These are phyloP conservation scores for Flaveria brownii DNA, from an alignment of 129 eudicot species.

Conservation along the genomic window DNA sequence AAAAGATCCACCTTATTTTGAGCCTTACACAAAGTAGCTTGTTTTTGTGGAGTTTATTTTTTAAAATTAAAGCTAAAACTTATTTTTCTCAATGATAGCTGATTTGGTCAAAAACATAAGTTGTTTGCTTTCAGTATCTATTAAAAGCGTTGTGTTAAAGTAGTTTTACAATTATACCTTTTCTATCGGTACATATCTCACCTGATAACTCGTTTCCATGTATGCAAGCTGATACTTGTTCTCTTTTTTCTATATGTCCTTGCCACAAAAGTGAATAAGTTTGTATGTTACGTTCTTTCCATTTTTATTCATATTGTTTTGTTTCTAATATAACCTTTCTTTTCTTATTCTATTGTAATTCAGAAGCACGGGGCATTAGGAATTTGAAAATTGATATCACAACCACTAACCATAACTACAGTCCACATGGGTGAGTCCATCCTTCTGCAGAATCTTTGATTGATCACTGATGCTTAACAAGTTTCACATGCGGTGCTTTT, in stretches of 20 bases:
- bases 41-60: no score
- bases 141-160: no score
- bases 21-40: no score
- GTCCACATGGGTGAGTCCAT: neutral
- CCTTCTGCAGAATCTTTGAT: neutral
- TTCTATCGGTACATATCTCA: no score
- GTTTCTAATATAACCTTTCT: neutral
- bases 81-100: no score
- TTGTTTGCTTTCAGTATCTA: no score
- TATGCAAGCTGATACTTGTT: neutral
- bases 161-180: no score
- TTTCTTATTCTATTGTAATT: neutral
- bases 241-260: neutral
- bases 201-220: neutral
- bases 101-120: no score
- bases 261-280: no score
- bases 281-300: neutral
- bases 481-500: neutral
- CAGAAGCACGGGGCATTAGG: neutral
- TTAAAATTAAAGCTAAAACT: no score
- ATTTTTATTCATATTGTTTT: neutral
- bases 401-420: neutral
- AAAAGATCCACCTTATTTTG: no score
- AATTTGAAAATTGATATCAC: neutral
- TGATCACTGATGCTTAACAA: neutral